Evolutionary conservation across 495 filamentous ascomycete species (phyloP), one percentile per base, ranked within the genome.

Genomic region (Penicillium cinerascens): DNA sequence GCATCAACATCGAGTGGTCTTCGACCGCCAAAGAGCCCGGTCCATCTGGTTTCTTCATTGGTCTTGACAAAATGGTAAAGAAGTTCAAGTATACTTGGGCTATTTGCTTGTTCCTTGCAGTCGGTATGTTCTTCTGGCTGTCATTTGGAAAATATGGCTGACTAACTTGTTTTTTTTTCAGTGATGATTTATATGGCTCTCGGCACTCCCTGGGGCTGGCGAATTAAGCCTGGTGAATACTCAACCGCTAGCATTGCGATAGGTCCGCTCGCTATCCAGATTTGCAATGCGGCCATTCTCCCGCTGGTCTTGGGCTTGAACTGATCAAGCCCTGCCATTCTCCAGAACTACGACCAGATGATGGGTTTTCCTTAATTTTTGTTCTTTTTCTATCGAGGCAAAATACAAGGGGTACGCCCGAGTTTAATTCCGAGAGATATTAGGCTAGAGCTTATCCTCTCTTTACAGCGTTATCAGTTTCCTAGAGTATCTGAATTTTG

Each of bases 1-100:
- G 84, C 73, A 82, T 88, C 61, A 73, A 85, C 66, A 87, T 88
- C 81, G 81, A 79, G 6, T 89, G 86, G 86, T 82, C 81, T 8
- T 80, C 84, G 4, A 89, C 86, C 0, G 76, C 82, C 35, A 89
- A 88, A 67, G 86, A 88, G 52, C 42, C 63, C 1, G 54, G 54
- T 21, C 63, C 63, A 22, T 61, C 61, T 23, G 61, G 58, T 25
- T 67, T 69, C 57, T 55, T 54, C 25, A 61, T 64, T 6, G 66
- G 60, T 11, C 45, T 71, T 7, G 59, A 61, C 29, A 56, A 54
- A 36, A 71, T 71, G 49, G 61, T 69, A 1, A 18, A 59, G 25
- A 55, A 61, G 25, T 71, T 71, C 58, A 71, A 69, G 55, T 69
- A 45, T 38, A 71, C 68, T 63, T 69, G 68, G 52, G 10, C 59